phyloP scores from a whole-genome alignment of 1,284 basidiomycete species.

The Taiwanofungus camphoratus region DNA sequence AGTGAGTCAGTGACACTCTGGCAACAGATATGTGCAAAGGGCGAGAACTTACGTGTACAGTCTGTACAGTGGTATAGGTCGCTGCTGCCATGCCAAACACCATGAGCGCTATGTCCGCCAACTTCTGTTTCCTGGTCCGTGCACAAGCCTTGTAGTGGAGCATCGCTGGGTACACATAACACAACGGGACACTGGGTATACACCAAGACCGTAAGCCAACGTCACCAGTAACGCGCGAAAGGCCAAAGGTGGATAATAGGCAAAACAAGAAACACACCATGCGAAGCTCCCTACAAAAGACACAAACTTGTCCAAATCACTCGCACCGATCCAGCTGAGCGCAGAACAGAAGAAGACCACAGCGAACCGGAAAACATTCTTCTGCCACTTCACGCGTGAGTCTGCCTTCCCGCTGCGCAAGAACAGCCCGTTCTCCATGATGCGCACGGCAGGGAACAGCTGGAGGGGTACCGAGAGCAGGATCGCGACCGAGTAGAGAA shows the following conservation, averaged over 20 bases:
- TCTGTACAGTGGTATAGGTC: constrained; percentile 80
- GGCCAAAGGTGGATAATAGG: not conserved
- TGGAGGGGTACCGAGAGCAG: constrained; percentile 92
- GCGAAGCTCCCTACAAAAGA: constrained; percentile 91
- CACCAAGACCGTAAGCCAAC: not conserved
- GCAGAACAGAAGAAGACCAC: constrained; percentile 74
- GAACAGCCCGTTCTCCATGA: constrained; percentile 97
- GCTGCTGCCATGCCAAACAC: constrained; percentile 83
- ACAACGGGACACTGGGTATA: constrained; percentile 75
- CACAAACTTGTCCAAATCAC: constrained; percentile 96
- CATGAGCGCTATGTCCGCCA: constrained; percentile 74
- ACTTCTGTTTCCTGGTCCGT: constrained; percentile 63
- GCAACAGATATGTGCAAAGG: not conserved
- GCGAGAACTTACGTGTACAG: constrained; percentile 50
- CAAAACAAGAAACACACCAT: constrained; percentile 55
- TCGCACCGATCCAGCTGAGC: constrained; percentile 82
- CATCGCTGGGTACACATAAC: constrained; percentile 93
- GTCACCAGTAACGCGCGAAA: constrained; percentile 4
- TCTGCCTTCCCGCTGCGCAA: constrained; percentile 79
- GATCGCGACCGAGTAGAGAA: constrained; percentile 90
- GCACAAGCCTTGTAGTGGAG: constrained; percentile 90
- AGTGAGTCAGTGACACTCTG: not conserved
- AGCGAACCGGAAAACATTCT: constrained; percentile 84
- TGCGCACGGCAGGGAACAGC: constrained; percentile 95
- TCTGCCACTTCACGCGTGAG: constrained; percentile 77